Evolutionary conservation across 768 basidiomycete species (phyloP), one percentile per base, ranked within the genome.

Genomic region (Agrocybe chaxingu): DNA sequence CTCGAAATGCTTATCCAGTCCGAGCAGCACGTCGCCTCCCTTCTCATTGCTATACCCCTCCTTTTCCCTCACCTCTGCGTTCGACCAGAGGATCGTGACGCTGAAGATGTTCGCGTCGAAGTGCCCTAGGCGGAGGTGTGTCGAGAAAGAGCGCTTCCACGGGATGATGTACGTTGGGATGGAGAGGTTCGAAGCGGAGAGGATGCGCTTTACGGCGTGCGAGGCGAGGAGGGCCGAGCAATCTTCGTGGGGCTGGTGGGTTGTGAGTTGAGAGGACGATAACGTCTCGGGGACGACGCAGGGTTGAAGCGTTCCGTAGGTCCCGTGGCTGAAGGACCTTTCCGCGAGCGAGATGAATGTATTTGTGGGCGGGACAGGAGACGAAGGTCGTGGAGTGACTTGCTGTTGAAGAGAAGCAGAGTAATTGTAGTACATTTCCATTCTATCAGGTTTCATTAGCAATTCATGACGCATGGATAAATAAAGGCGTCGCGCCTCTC

Each of bases 41-140:
- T 24, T 1, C 24, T 24, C 24, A 5, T 24, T 24, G 5, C 50
- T 47, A 24, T 52, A 54, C n/a, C 68, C 70, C 47, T 70, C 68
- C 7, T 48, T 42, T 33, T 47, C 44, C 5, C 68, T 57, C 8
- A 63, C 62, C 24, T 62, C 68, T 2, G 51, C 59, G 39, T 74
- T 75, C 2, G 68, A 62, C 70, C 71, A 77, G 1, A 69, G 52
- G 1, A 70, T 55, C 3, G 63, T 66, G 8, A 65, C 67, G 43
- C 75, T 75, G 64, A 75, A 75, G 29, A 64, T 19, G 53, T 72
- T 68, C 0, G 61, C 70, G 13, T 55, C 55, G 55, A 69, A 75
- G 51, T 75, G 73, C 8, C 62, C 57, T 1, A 75, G 58, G n/a
- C 68, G 57, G 9, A 75, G 57, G 42, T 74, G 69, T 0, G 70